These are phyloP conservation scores for Penicillium sp. DNA, from an alignment of 2,329 filamentous ascomycete species.

Conservation along the genomic window DNA sequence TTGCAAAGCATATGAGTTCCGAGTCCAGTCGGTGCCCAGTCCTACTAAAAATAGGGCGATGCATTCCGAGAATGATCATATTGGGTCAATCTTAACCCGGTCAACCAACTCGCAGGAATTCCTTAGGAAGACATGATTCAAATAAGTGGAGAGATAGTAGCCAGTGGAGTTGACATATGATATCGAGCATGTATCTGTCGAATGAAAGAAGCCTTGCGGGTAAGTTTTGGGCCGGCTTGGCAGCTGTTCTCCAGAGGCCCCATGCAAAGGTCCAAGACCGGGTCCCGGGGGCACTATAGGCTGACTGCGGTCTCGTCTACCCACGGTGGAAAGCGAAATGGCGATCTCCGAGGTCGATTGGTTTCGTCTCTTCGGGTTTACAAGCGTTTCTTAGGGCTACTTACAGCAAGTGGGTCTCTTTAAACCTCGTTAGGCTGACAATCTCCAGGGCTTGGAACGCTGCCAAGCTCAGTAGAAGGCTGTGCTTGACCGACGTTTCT, in stretches of 20 bases:
- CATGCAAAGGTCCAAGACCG: not conserved
- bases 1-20: not conserved
- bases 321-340: no score
- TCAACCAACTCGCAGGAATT: not conserved
- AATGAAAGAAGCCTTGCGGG: not conserved
- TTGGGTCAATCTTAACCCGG: not conserved
- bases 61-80: not conserved
- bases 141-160: not conserved
- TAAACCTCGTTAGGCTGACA: no score
- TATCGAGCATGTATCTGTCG: not conserved
- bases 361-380: no score
- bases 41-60: not conserved
- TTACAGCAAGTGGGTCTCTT: no score
- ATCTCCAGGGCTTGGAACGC: no score
- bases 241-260: not conserved
- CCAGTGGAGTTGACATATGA: not conserved
- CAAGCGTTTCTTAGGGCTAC: no score
- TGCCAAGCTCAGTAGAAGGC: no score
- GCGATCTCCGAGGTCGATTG: no score
- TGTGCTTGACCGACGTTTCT: no score
- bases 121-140: not conserved
- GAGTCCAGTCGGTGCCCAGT: not conserved
- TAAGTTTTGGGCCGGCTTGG: not conserved
- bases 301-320: no score
- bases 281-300: no score